Evolutionary conservation across 2,329 filamentous ascomycete genomes (phyloP).

Genomic region (Ophiocordyceps sinensis): DNA sequence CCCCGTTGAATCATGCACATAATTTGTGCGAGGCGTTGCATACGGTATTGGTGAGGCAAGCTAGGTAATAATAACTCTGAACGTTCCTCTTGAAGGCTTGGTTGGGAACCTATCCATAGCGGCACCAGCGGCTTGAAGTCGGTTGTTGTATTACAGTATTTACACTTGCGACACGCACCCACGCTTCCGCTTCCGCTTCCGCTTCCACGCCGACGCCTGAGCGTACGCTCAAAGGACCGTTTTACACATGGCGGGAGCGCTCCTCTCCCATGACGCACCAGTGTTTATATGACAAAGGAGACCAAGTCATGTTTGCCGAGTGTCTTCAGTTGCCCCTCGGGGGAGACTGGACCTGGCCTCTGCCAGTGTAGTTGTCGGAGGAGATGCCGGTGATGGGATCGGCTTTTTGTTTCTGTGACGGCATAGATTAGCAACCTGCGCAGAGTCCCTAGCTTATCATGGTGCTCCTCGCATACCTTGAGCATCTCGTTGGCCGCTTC

Average conservation of each 20-base stretch:
- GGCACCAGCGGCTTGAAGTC: slow-evolving; percentile 18
- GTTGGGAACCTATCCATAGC: slow-evolving; percentile 3
- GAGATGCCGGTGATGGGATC: slow-evolving; percentile 79
- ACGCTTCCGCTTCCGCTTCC: slow-evolving; percentile 8
- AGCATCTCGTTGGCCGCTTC: slow-evolving; percentile 90
- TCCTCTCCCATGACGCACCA: slow-evolving; percentile 13
- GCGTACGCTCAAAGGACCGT: neutral
- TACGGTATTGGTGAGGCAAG: neutral
- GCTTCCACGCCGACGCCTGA: slow-evolving; percentile 5
- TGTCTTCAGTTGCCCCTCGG: slow-evolving; percentile 32
- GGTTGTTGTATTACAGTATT: slow-evolving; percentile 29
- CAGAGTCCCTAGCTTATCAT: neutral
- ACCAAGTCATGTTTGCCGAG: slow-evolving; percentile 11
- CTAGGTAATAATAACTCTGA: neutral
- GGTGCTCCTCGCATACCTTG: slow-evolving; percentile 44
- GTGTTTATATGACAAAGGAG: slow-evolving; percentile 21
- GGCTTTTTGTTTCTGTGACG: slow-evolving; percentile 59
- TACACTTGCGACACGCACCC: slow-evolving; percentile 17
- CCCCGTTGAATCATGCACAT: neutral
- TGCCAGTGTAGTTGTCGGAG: slow-evolving; percentile 63
- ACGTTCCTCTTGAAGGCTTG: neutral
- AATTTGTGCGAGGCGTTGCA: neutral
- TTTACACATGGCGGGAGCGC: slow-evolving; percentile 4
- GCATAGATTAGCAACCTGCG: neutral
- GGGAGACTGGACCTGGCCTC: slow-evolving; percentile 63